Percentiles rank a stretch among this genome's conserved stretches.
Evolutionary conservation across 305 asterid species (phyloP).

Genomic region (Fraxinus albicans): DNA sequence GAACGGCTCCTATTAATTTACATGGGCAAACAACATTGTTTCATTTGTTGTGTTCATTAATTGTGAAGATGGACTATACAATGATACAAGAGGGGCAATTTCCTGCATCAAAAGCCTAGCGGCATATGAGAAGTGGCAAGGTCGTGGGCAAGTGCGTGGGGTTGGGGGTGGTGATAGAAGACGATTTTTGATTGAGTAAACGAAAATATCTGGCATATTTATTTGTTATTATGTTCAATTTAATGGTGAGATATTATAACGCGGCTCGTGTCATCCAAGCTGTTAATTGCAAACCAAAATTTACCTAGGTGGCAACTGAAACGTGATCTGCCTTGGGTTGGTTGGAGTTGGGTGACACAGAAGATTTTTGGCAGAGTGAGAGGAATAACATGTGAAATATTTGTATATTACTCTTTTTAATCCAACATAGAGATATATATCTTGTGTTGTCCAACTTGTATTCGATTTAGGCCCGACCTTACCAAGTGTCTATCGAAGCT

Average conservation of each 20-base stretch:
- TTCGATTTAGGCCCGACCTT: neutral
- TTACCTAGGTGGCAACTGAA: neutral
- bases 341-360: neutral
- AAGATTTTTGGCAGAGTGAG: neutral
- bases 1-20: conserved; percentile 7
- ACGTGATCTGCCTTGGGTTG: neutral
- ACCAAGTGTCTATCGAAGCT: neutral
- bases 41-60: conserved; percentile 22
- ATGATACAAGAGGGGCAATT: neutral
- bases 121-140: neutral
- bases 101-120: neutral
- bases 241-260: neutral
- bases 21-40: neutral
- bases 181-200: neutral
- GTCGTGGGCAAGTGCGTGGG: neutral
- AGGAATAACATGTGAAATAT: neutral
- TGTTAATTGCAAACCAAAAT: neutral
- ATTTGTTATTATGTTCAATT: neutral
- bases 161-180: neutral
- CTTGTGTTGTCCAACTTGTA: neutral
- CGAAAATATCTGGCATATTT: neutral
- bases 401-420: neutral
- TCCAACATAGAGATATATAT: neutral
- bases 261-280: neutral
- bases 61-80: conserved; percentile 2